Evolutionary conservation across 176 grass and related monocot species (phyloP), one percentile per base, ranked within the genome.

Genomic region (Poa annua): DNA sequence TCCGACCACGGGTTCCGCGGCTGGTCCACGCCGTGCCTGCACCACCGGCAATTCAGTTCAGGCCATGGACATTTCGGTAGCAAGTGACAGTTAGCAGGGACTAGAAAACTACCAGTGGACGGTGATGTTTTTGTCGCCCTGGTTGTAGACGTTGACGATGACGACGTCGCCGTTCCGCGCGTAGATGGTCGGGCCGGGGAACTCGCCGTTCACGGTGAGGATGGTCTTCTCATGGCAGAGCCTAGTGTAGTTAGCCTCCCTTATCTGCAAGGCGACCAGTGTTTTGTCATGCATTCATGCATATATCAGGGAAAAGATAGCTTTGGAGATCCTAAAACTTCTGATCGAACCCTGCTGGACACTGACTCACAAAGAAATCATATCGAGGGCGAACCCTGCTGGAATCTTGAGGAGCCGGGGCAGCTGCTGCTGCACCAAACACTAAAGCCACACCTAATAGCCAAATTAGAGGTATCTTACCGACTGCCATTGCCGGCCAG

Each of bases 1-100:
- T 77, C 74, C 12, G 74, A 77, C 74, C 74, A 77, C 1, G 82
- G 93, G 70, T 92, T 87, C 4, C 85, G 81, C 0, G 85, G 93
- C 85, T 95, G 85, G 55, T 81, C 74, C 16, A 95, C 90, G 11
- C 93, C 93, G 56, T 95, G 93, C 90, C 87, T 89, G 36, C 63
- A 19, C 33, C 35, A 20, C 24, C 12, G 1, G 13, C n/a, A n/a
- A n/a, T n/a, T n/a, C n/a, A n/a, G n/a, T n/a, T n/a, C n/a, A n/a
- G n/a, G n/a, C 25, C 36, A 10, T 44, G 66, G 14, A 14, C 59
- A 39, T 61, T 25, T 42, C 3, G 6, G 8, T n/a, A n/a, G n/a
- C n/a, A n/a, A n/a, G n/a, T n/a, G n/a, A n/a, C 3, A 62, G n/a
- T 65, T 14, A n/a, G n/a, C 16, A 36, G 33, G 11, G 87, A n/a